Evolutionary conservation across 192 early-diverging fungal species (phyloP).

Genomic region (Coemansia sp.): DNA sequence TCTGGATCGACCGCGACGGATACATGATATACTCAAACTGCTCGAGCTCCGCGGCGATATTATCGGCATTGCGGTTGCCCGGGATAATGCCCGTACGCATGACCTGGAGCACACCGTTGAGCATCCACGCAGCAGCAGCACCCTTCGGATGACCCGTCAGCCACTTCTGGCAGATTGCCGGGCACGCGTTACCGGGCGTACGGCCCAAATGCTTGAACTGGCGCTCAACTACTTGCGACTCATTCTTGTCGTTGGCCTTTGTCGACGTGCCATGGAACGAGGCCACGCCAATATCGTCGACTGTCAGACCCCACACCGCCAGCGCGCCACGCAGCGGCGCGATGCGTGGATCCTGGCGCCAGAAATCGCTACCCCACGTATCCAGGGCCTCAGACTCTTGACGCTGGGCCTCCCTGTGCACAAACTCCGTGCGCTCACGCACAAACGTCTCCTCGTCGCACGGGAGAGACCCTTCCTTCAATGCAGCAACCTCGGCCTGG

Average conservation of each 20-base stretch:
- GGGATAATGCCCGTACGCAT: conserved; percentile 85
- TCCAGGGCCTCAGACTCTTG: conserved; percentile 75
- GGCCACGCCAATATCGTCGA: conserved; percentile 90
- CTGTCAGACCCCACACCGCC: conserved; percentile 82
- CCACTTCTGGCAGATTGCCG: conserved; percentile 88
- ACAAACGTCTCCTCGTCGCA: conserved; percentile 60
- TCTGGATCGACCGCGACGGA: conserved; percentile 66
- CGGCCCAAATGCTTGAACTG: conserved; percentile 89
- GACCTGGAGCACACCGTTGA: conserved; percentile 86
- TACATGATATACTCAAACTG: conserved; percentile 82
- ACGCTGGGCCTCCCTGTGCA: conserved; percentile 61
- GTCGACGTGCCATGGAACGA: conserved; percentile 98
- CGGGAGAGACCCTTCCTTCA: conserved; percentile 32
- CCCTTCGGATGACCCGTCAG: conserved; percentile 96
- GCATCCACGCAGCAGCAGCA: conserved; percentile 95
- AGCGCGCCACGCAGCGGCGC: conserved; percentile 86
- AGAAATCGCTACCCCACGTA: conserved; percentile 87
- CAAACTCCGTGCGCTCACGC: conserved; percentile 48
- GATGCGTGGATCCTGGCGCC: conserved; percentile 67
- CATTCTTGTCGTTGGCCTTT: conserved; percentile 95
- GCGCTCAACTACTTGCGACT: conserved; percentile 83
- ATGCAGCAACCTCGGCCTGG: conserved; percentile 38
- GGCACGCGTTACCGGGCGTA: conserved; percentile 75
- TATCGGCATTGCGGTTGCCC: conserved; percentile 83
- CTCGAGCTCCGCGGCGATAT: conserved; percentile 58